Evolutionary conservation across 352 stramenopile species (phyloP).

Genomic region (Lagenidium sp.): DNA sequence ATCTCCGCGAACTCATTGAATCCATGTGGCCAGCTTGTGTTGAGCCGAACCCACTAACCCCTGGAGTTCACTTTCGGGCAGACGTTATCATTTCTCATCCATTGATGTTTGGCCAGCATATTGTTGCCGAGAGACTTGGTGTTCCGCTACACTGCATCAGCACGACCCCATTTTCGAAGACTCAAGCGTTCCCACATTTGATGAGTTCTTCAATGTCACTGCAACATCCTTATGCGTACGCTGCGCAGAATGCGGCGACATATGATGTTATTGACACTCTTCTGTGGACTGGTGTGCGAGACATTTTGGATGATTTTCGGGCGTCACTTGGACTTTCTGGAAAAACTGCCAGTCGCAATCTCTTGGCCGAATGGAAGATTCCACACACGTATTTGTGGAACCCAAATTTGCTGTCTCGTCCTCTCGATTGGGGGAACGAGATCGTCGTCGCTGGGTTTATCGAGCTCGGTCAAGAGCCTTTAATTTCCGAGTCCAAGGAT

Average conservation of each 20-base stretch:
- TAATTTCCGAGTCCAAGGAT: constrained; percentile 4
- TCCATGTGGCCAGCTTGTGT: constrained; percentile 53
- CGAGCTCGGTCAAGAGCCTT: constrained; percentile 15
- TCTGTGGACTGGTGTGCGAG: constrained; percentile 31
- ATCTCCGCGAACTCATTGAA: constrained; percentile 43
- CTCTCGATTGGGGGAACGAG: constrained; percentile 49
- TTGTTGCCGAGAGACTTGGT: constrained; percentile 60
- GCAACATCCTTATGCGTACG: constrained; percentile 32
- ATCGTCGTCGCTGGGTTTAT: constrained; percentile 48
- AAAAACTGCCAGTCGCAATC: constrained; percentile 22
- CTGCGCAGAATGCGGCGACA: constrained; percentile 29
- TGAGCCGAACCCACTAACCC: constrained; percentile 26
- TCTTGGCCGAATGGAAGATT: constrained; percentile 36
- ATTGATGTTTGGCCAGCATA: constrained; percentile 45
- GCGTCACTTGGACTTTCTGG: constrained; percentile 36
- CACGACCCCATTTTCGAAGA: constrained; percentile 35
- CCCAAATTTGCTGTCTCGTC: constrained; percentile 36
- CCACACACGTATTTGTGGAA: constrained; percentile 79
- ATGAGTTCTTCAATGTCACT: constrained; percentile 24
- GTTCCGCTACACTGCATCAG: constrained; percentile 66
- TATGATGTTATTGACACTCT: constrained; percentile 48
- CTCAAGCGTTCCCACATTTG: constrained; percentile 46
- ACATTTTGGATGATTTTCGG: constrained; percentile 52
- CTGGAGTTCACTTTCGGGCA: constrained; percentile 41
- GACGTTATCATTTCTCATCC: constrained; percentile 66